Conservation (phyloP, 116 monocot genomes). For the Posidonia oceanica region DNA sequence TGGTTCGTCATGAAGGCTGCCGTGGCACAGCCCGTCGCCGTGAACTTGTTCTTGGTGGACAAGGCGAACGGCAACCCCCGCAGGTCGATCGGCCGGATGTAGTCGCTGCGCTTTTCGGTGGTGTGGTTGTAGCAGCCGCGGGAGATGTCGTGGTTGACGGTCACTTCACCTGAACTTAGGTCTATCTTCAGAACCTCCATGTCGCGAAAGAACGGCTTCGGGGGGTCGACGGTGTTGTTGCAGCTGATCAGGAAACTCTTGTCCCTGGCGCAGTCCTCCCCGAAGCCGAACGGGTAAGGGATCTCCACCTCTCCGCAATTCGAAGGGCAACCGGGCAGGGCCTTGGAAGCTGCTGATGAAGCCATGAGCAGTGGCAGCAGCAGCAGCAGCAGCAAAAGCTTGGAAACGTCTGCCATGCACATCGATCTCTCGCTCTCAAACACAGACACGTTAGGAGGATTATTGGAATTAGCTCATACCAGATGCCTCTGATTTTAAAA, state of each 20-base stretch:
- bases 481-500: no score
- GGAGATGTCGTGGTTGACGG: not conserved
- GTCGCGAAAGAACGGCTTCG: constrained; percentile 3
- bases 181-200: not conserved
- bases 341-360: no score
- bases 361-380: no score
- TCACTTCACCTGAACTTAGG: not conserved
- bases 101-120: not conserved
- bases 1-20: not conserved
- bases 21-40: constrained; percentile 26
- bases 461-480: no score
- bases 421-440: no score
- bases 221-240: constrained; percentile 1
- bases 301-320: not conserved
- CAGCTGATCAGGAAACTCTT: constrained; percentile 12
- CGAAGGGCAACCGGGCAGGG: not conserved
- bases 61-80: constrained; percentile 6
- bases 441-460: no score
- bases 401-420: no score
- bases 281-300: not conserved
- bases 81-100: not conserved
- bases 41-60: constrained; percentile 17
- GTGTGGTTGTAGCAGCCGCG: not conserved
- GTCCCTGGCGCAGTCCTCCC: constrained; percentile 6
- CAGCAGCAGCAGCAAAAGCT: no score